Percentiles rank a stretch among this genome's conserved stretches.
phyloP scores from a whole-genome alignment of 1,284 basidiomycete genomes.

The Trichosporon coremiiforme region DNA sequence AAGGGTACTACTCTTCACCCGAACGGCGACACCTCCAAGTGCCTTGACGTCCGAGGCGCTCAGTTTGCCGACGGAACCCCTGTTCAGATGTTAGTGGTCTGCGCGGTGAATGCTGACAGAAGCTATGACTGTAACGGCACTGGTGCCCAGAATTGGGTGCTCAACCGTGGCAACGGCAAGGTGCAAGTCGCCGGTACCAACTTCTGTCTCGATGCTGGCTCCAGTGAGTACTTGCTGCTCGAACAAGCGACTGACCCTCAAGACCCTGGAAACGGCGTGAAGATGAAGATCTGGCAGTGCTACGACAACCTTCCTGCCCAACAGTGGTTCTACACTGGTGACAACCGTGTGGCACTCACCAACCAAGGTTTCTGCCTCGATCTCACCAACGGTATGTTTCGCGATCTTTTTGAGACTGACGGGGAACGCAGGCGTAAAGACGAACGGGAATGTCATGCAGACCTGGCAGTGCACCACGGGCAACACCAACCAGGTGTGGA shows the following conservation, averaged over 20 bases:
- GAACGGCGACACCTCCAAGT: constrained; percentile 39
- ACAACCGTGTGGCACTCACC: constrained; percentile 24
- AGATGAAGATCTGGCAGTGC: constrained; percentile 32
- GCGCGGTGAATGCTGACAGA: background rate
- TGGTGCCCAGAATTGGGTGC: constrained; percentile 39
- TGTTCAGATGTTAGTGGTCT: constrained; percentile 28
- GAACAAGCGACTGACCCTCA: background rate
- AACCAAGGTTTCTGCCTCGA: constrained; percentile 24
- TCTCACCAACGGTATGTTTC: background rate
- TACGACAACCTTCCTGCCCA: constrained; percentile 29
- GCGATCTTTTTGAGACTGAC: background rate
- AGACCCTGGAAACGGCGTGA: constrained; percentile 26
- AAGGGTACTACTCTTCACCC: constrained; percentile 41
- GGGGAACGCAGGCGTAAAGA: background rate
- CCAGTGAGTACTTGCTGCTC: constrained; percentile 19
- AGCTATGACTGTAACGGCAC: constrained; percentile 42
- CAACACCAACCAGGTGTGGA: constrained; percentile 36
- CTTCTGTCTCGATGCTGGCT: constrained; percentile 43
- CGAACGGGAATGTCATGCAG: constrained; percentile 37
- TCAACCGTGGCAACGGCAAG: constrained; percentile 31
- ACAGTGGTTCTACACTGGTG: constrained; percentile 26
- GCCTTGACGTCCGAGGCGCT: constrained; percentile 37
- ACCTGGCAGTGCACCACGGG: constrained; percentile 35
- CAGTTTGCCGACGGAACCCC: constrained; percentile 33
- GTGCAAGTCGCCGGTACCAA: constrained; percentile 40